phyloP scores from a whole-genome alignment of 169 alveolate species.

The Sarcocystis neurona region DNA sequence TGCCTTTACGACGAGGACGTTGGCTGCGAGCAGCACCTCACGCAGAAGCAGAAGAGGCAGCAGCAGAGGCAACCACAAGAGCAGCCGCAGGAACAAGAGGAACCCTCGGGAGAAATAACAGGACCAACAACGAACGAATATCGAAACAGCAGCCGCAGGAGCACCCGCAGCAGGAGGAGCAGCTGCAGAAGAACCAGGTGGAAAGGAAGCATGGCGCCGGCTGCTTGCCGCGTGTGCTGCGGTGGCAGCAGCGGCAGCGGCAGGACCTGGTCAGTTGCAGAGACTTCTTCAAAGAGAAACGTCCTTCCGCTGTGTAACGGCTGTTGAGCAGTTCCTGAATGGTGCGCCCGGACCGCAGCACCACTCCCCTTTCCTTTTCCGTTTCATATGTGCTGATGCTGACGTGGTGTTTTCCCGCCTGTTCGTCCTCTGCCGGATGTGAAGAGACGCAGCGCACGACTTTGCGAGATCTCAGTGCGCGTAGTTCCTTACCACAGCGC shows the following conservation, averaged over 20 bases:
- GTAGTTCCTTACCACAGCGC: too few species aligned
- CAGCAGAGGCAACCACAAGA: neutral
- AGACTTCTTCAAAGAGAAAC: neutral
- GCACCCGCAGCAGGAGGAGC: constrained; percentile 27
- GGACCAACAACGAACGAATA: neutral
- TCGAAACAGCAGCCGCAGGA: neutral
- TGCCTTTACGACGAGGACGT: too few species aligned
- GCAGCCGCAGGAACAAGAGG: neutral
- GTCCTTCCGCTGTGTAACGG: neutral
- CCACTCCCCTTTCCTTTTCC: neutral
- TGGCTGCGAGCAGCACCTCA: neutral
- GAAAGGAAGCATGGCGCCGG: neutral
- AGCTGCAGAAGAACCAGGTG: neutral
- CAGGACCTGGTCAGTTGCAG: constrained; percentile 15
- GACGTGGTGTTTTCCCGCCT: too few species aligned
- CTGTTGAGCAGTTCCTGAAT: neutral
- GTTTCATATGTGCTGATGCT: too few species aligned
- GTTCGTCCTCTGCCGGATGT: neutral
- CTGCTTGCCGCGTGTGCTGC: neutral
- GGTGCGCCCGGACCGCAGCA: neutral
- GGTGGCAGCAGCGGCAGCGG: constrained; percentile 30
- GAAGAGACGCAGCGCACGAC: neutral
- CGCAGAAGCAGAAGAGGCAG: neutral
- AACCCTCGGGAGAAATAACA: neutral
- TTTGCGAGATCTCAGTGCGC: too few species aligned